These are phyloP conservation scores for Alternaria longipes DNA, from an alignment of 2,329 filamentous ascomycete genomes.

Conservation along the genomic window DNA sequence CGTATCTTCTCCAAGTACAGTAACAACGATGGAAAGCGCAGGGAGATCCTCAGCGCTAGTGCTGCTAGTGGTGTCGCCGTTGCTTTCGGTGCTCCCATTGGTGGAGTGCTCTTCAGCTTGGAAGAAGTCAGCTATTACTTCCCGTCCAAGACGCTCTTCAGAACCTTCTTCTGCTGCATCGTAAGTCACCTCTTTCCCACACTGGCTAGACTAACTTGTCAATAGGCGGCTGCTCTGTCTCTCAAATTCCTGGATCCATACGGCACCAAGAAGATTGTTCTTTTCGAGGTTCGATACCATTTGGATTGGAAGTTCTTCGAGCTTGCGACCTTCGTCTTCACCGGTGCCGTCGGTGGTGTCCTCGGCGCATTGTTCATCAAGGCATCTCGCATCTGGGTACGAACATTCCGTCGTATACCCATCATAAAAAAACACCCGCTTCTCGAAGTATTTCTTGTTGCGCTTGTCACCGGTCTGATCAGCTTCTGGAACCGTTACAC, in stretches of 20 bases:
- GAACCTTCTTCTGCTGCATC: conserved; percentile 98
- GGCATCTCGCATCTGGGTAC: conserved; percentile 88
- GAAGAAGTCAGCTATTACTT: conserved; percentile 99
- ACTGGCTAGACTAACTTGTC: conserved; percentile 17
- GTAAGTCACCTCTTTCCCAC: conserved; percentile 54
- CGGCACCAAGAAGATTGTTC: conserved; percentile 93
- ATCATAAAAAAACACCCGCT: conserved; percentile 85
- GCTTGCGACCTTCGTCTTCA: conserved; percentile 81
- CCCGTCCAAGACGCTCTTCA: conserved; percentile 93
- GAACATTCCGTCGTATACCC: conserved; percentile 81
- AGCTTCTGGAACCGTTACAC: conserved; percentile 96
- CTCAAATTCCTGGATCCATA: conserved; percentile 97
- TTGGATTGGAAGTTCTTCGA: conserved; percentile 96
- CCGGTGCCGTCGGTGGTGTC: conserved; percentile 85
- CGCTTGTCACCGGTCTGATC: conserved; percentile 80
- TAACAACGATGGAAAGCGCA: conserved; percentile 89
- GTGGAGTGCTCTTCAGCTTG: conserved; percentile 89
- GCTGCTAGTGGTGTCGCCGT: conserved; percentile 93
- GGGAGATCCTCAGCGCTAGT: conserved; percentile 92
- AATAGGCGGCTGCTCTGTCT: conserved; percentile 76
- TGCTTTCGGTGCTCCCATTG: conserved; percentile 89
- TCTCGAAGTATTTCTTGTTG: conserved; percentile 87
- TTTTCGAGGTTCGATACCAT: conserved; percentile 92
- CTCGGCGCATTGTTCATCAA: conserved; percentile 96
- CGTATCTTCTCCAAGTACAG: conserved; percentile 96